A percentile compares a stretch with the other conserved stretches of the same genome.
These are phyloP conservation scores for Talaromyces sp. DNA, from an alignment of 2,329 filamentous ascomycete genomes.

Conservation along the genomic window DNA sequence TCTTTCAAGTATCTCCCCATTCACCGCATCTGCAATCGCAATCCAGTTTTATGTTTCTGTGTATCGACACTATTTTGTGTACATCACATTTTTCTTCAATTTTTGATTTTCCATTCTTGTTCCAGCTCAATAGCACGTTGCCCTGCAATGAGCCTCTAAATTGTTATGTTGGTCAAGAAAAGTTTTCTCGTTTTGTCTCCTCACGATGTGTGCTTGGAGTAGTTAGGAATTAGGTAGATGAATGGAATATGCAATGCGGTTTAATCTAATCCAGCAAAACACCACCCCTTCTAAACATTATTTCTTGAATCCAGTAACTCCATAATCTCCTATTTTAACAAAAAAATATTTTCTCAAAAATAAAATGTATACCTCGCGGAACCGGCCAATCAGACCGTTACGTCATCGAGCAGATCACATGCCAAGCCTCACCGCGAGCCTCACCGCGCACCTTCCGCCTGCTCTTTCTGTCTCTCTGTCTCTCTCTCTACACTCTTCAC, in stretches of 20 bases:
- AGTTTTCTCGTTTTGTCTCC: neutral
- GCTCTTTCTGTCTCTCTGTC: neutral
- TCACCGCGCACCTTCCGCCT: neutral
- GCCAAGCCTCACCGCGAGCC: neutral
- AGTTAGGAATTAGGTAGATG: neutral
- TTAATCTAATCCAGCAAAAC: neutral
- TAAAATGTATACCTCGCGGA: neutral
- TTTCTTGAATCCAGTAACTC: no score
- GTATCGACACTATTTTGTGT: neutral
- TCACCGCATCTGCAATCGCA: neutral
- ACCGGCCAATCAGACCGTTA: neutral
- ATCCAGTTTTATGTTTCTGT: neutral
- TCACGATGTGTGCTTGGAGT: neutral
- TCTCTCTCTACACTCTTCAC: neutral
- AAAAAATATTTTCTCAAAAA: no score
- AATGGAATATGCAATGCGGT: neutral
- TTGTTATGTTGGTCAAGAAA: neutral
- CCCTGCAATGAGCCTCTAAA: neutral
- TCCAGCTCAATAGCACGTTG: neutral
- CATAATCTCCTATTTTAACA: no score
- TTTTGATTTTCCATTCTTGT: neutral
- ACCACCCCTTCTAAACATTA: no score
- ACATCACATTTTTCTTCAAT: neutral
- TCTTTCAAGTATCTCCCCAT: neutral
- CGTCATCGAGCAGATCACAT: conserved; percentile 1